A percentile compares a stretch with the other conserved stretches of the same genome.
phyloP scores from a whole-genome alignment of 768 basidiomycete species.

The Phaffia australis region DNA sequence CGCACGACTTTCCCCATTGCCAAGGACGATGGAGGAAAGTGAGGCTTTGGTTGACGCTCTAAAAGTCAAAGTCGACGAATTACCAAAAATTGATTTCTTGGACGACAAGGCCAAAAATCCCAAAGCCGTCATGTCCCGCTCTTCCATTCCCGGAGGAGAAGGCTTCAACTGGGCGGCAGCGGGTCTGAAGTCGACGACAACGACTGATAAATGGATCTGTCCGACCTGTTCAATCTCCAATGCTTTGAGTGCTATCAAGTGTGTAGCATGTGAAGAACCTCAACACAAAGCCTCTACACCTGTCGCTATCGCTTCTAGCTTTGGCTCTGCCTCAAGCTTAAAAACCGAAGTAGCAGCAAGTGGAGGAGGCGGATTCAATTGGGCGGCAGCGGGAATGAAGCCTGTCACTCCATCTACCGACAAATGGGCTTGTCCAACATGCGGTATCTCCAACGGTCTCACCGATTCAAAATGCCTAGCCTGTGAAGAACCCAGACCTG shows the following conservation, averaged over 20 bases:
- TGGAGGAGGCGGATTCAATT: slow-evolving; percentile 14
- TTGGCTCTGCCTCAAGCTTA: no score
- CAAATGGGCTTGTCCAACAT: slow-evolving; percentile 16
- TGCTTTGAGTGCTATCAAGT: no score
- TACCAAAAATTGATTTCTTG: neutral
- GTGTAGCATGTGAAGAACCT: no score
- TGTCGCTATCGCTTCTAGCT: no score
- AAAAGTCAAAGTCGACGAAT: neutral
- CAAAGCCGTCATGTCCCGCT: neutral
- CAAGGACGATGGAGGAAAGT: slow-evolving; percentile 1
- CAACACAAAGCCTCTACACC: no score
- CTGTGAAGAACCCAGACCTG: slow-evolving; percentile 21
- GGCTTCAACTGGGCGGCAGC: slow-evolving; percentile 23
- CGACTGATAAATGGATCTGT: no score
- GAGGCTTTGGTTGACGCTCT: slow-evolving; percentile 6
- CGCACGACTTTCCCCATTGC: slow-evolving; percentile 10
- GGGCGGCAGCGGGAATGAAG: slow-evolving; percentile 20
- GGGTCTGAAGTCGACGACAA: no score
- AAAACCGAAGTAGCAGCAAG: no score
- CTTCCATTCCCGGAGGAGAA: slow-evolving; percentile 3
- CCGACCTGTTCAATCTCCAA: no score
- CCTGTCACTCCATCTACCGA: slow-evolving; percentile 10
- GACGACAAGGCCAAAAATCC: neutral
- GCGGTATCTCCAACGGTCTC: slow-evolving; percentile 1
- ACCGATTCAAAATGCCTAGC: slow-evolving; percentile 14